Evolutionary conservation across 1,284 basidiomycete genomes (phyloP), one percentile per base, ranked within the genome.

Genomic region (Hemileia vastatrix): DNA sequence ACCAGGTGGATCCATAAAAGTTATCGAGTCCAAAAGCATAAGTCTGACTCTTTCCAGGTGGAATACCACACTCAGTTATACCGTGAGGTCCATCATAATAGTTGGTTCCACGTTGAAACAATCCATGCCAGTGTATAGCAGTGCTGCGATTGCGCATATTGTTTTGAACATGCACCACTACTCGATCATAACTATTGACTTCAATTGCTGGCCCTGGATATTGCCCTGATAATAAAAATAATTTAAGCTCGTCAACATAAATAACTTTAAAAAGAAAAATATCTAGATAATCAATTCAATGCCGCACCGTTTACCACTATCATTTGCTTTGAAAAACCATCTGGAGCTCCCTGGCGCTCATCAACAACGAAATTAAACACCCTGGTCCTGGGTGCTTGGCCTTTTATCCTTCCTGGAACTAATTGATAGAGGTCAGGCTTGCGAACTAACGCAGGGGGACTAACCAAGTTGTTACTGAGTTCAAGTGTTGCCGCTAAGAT

Each of bases 41-140:
- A 13, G 63, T n/a, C 52, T 66, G 48, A 24, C 43, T 43, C 3
- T 64, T 49, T 43, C 67, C 63, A 4, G 65, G 57, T 27, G 69
- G 68, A 19, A 77, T 72, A 9, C 71, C 70, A 51, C 75, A 77
- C 48, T 75, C 69, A 2, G 74, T 72, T 51, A 77, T 54, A 33
- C 58, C 65, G 13, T 60, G 57, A 8, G 65, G 57, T 1, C 67
- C 67, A 57, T 67, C 67, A 45, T 53, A 67, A 27, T 54, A 66
- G 32, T 63, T 64, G 2, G 65, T 61, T 23, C 63, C 65, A n/a
- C 50, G 49, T 53, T 68, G 67, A 33, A 50, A 61, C 36, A 66
- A 51, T 5, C 67, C 67, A 40, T 68, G 63, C 67, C 67, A 67
- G 24, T 64, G 62, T 15, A 67, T 66, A 6, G 67, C 55, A 11